Base-by-base conservation (phyloP, 495 filamentous ascomycete species). In the Aspergillus biplanus region DNA sequence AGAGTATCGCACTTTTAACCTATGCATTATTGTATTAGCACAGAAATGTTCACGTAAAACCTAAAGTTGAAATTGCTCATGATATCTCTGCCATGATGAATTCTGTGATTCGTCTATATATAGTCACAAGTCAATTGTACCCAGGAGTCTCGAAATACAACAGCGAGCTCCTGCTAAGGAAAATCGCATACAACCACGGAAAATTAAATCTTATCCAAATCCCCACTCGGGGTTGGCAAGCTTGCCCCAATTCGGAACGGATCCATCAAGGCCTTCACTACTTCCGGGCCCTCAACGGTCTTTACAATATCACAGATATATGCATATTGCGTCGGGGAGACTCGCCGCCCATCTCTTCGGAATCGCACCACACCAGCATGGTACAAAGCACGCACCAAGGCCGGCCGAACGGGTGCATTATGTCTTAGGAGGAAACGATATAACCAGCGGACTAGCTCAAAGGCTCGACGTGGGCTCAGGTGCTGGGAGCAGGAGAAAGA, bases 301-400 rank as follows among this genome's bases (percentile, higher is more conserved):
- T 59, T 56, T 12, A 81, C 72, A 52, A 76, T 54, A 59, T 69
- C 63, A 58, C 77, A 62, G 15, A 82, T 80, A 59, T 74, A 81
- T 16, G 66, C 56, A 63, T 78, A 74, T 56, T 70, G 75, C 50
- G 58, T 59, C 6, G 52, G 44, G 5, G 73, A 59, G 4, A 82
- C 65, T 12, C 63, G 64, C 3, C 52, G 61, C 8, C 73, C 75
- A 27, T 71, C 69, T 21, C 72, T 66, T 39, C 76, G 74, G 58
- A 68, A 78, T 9, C 81, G 68, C 15, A 75, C 75, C 18, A 83
- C 68, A 32, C 78, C 81, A 49, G 79, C 78, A 70, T 82, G 78
- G 58, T 79, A 80, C 73, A 82, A 65, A 5, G 81, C 77, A 27
- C 79, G 78, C 9, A 73, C 75, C 32, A 83, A 55, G 15, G 64